Evolutionary conservation across 2,329 filamentous ascomycete species (phyloP).

Genomic region (Fusarium begoniae): DNA sequence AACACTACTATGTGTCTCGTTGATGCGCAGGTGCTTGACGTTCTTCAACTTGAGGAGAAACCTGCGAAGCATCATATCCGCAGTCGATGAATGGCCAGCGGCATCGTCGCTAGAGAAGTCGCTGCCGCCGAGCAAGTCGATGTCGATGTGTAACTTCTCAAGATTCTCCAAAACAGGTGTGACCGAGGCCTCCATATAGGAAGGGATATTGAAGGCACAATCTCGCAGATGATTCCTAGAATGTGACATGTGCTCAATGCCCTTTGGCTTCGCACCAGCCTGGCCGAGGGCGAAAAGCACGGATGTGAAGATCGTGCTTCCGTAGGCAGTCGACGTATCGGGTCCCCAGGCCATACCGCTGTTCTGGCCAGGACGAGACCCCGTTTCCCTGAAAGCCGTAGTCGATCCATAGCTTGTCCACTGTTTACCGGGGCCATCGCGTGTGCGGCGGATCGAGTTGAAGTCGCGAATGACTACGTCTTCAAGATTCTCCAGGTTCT

Average conservation of each 20-base stretch:
- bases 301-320: constrained; percentile 50
- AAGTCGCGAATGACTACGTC: constrained; percentile 69
- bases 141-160: constrained; percentile 52
- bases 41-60: constrained; percentile 47
- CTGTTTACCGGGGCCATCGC: constrained; percentile 53
- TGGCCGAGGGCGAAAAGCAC: constrained; percentile 55
- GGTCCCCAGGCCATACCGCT: neutral
- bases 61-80: constrained; percentile 30
- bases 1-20: constrained; percentile 40
- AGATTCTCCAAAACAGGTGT: constrained; percentile 56
- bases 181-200: constrained; percentile 49
- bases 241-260: constrained; percentile 60
- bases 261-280: constrained; percentile 49
- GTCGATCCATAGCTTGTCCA: constrained; percentile 67
- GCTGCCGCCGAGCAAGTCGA: constrained; percentile 34
- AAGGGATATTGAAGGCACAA: constrained; percentile 57
- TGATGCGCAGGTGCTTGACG: constrained; percentile 63
- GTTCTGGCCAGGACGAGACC: constrained; percentile 30
- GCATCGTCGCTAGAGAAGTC: neutral
- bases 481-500: constrained; percentile 62
- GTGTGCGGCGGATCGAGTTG: constrained; percentile 56
- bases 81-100: neutral
- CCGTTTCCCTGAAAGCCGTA: constrained; percentile 50
- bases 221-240: constrained; percentile 47
- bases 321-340: constrained; percentile 30